Percentiles rank a stretch among this genome's conserved stretches.
phyloP scores from a whole-genome alignment of 176 grass and related monocot species.

The Metroxylon sagu region DNA sequence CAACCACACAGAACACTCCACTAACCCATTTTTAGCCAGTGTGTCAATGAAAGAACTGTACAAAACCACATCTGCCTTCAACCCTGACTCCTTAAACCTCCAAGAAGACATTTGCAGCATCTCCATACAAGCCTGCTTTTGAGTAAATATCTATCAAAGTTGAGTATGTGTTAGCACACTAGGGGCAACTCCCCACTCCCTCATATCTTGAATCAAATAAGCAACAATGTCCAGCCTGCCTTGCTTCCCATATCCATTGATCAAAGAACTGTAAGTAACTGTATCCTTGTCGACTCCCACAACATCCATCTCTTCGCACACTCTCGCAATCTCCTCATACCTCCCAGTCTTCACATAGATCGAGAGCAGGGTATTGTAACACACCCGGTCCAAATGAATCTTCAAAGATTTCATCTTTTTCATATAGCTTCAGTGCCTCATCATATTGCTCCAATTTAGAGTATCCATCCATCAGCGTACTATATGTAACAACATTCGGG shows the following conservation, averaged over 20 bases:
- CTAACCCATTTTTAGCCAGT: constrained; percentile 92
- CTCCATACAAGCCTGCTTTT: constrained; percentile 86
- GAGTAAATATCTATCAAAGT: constrained; percentile 98
- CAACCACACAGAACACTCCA: constrained; percentile 85
- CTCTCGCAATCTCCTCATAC: constrained; percentile 67
- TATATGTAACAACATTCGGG: constrained; percentile 95
- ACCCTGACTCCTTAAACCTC: constrained; percentile 90
- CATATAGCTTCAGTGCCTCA: constrained; percentile 61
- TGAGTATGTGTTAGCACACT: constrained; percentile 89
- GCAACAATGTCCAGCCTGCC: constrained; percentile 66
- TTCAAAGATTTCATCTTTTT: constrained; percentile 81
- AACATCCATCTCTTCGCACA: constrained; percentile 82
- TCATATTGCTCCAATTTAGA: constrained; percentile 93
- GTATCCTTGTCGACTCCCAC: constrained; percentile 81
- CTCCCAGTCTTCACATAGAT: constrained; percentile 84
- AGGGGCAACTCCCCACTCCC: constrained; percentile 49
- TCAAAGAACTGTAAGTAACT: constrained; percentile 94
- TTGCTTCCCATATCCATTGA: constrained; percentile 96
- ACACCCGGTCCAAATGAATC: constrained; percentile 70
- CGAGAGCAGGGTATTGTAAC: constrained; percentile 90
- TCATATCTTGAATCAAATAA: constrained; percentile 92
- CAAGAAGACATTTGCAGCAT: constrained; percentile 90
- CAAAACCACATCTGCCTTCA: constrained; percentile 90
- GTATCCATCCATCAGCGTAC: constrained; percentile 93
- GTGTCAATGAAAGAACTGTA: constrained; percentile 98